Conservation (phyloP, 2,329 filamentous ascomycete species). For the Sarocladium strictum region DNA sequence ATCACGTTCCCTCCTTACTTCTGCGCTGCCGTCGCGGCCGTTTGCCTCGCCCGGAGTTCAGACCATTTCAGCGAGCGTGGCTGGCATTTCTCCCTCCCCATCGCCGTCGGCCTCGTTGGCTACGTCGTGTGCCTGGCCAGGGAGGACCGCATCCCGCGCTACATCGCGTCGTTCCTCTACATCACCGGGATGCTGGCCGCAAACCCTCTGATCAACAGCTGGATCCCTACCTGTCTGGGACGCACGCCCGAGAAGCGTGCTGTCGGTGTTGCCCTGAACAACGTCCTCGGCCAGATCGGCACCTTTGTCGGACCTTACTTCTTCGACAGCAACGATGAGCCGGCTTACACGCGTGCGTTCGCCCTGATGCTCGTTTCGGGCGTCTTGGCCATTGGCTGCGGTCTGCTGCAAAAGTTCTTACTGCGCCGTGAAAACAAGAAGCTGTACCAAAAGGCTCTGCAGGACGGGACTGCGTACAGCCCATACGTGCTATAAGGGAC, state of each 20-base stretch:
- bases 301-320: constrained; percentile 35
- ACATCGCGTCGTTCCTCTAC: constrained; percentile 19
- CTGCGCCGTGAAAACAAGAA: not conserved
- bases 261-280: constrained; percentile 27
- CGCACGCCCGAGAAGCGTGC: constrained; percentile 33
- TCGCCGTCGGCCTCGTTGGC: constrained; percentile 36
- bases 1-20: constrained; percentile 22
- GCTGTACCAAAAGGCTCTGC: not conserved
- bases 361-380: constrained; percentile 14
- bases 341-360: constrained; percentile 23
- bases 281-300: constrained; percentile 29
- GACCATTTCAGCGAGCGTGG: constrained; percentile 16
- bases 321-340: constrained; percentile 23
- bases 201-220: constrained; percentile 28
- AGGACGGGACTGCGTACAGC: not conserved
- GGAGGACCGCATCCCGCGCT: constrained; percentile 14
- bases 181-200: constrained; percentile 19
- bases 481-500: not conserved
- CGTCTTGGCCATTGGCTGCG: not conserved
- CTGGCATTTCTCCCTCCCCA: constrained; percentile 15
- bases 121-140: constrained; percentile 41
- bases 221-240: constrained; percentile 26
- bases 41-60: constrained; percentile 15
- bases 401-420: not conserved
- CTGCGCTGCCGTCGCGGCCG: constrained; percentile 15